These are phyloP conservation scores for Spiraea crenata DNA, from an alignment of 331 rosid genomes.

Conservation along the genomic window DNA sequence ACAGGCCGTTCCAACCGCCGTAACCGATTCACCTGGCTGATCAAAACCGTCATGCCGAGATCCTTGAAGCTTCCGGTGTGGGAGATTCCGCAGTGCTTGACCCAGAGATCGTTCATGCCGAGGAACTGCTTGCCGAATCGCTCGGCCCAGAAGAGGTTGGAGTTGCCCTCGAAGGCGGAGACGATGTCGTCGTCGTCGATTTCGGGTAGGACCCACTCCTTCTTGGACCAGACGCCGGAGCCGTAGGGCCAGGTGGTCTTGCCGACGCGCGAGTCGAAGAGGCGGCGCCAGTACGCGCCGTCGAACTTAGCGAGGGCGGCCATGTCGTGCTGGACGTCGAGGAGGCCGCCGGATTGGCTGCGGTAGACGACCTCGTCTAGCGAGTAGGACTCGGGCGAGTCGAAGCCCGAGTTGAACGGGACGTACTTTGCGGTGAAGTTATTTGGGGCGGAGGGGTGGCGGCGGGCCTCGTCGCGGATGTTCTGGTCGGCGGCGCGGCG, in stretches of 20 bases:
- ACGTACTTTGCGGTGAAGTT: constrained; percentile 66
- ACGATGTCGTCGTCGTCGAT: constrained; percentile 56
- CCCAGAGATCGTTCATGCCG: constrained; percentile 86
- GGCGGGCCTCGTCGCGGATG: constrained; percentile 74
- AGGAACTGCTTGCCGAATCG: constrained; percentile 75
- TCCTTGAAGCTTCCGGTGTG: constrained; percentile 86
- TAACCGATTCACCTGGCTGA: constrained; percentile 75
- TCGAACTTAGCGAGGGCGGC: constrained; percentile 46
- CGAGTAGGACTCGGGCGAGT: constrained; percentile 60
- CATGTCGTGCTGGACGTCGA: constrained; percentile 78
- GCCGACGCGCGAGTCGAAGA: constrained; percentile 88
- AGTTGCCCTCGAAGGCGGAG: constrained; percentile 59
- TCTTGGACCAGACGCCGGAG: constrained; percentile 88
- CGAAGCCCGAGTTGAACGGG: constrained; percentile 36
- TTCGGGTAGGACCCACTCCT: constrained; percentile 88
- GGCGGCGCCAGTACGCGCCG: constrained; percentile 75
- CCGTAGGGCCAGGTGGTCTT: constrained; percentile 87
- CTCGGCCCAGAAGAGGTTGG: constrained; percentile 89
- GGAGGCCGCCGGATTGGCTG: constrained; percentile 70
- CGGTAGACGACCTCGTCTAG: constrained; percentile 88
- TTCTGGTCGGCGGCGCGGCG: constrained; percentile 50
- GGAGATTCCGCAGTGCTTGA: constrained; percentile 78
- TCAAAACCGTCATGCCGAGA: constrained; percentile 79
- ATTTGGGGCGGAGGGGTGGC: constrained; percentile 24
- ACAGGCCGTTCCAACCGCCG: constrained; percentile 55